Evolutionary conservation across 2,329 filamentous ascomycete genomes (phyloP).

Genomic region (Colletotrichum musae): DNA sequence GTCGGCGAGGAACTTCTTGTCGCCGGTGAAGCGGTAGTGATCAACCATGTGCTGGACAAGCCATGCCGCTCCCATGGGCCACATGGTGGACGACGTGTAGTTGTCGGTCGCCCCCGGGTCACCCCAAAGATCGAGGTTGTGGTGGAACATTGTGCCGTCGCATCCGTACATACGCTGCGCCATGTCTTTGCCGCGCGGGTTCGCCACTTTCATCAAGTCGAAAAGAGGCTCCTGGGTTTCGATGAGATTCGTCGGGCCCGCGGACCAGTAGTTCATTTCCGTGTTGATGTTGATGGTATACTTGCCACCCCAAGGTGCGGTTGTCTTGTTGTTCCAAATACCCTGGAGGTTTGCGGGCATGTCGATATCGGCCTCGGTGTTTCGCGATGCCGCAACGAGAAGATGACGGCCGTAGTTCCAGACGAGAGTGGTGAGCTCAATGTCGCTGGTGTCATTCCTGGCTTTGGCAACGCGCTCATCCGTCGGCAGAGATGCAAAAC

Average conservation of each 20-base stretch:
- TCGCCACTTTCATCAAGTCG: constrained; percentile 51
- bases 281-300: constrained; percentile 61
- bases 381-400: constrained; percentile 47
- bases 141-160: constrained; percentile 54
- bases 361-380: constrained; percentile 41
- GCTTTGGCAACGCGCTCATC: constrained; percentile 34
- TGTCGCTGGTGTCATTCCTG: constrained; percentile 43
- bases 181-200: constrained; percentile 50
- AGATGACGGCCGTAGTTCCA: constrained; percentile 53
- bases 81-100: constrained; percentile 46
- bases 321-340: constrained; percentile 52
- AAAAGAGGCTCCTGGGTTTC: constrained; percentile 60
- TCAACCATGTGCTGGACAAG: constrained; percentile 56
- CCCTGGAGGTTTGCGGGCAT: constrained; percentile 54
- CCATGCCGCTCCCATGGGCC: constrained; percentile 58
- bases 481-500: constrained; percentile 22
- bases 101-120: constrained; percentile 55
- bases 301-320: constrained; percentile 56
- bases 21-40: constrained; percentile 53
- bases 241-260: constrained; percentile 48
- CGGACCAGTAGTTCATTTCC: constrained; percentile 59
- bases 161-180: constrained; percentile 55
- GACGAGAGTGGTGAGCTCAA: constrained; percentile 47
- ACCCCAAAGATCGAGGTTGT: constrained; percentile 58
- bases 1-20: constrained; percentile 44